These are phyloP conservation scores for Brachypodium distachyon DNA, from an alignment of 202 grass and related monocot genomes.

Conservation along the genomic window DNA sequence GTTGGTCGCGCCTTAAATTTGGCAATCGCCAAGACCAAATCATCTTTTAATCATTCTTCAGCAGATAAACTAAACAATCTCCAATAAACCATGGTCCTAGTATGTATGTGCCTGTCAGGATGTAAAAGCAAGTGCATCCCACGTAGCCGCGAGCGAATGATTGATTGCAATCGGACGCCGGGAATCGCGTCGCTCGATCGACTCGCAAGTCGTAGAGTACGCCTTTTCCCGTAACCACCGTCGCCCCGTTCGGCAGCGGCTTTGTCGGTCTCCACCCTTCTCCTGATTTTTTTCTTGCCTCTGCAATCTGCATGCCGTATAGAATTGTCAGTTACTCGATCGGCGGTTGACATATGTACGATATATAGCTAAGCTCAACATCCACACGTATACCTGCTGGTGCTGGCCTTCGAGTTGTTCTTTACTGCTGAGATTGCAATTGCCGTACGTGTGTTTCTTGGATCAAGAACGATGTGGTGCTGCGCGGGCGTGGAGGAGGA, in stretches of 20 bases:
- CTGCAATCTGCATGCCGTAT: not conserved
- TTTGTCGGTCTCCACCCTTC: not conserved
- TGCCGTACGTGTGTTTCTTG: not conserved
- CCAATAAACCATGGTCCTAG: not conserved
- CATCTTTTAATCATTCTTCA: not conserved
- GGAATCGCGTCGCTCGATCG: not conserved
- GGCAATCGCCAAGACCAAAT: not conserved
- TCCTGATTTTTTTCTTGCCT: not conserved
- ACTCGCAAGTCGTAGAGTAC: too few relatives aligned
- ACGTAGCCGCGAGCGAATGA: constrained; percentile 8
- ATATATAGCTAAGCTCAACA: not conserved
- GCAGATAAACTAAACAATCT: not conserved
- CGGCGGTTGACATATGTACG: not conserved
- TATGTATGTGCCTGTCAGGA: not conserved
- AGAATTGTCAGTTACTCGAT: not conserved
- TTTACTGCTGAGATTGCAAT: not conserved
- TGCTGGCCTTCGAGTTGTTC: not conserved
- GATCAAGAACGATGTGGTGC: constrained; percentile 58
- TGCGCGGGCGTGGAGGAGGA: constrained; percentile 45
- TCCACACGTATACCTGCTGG: too few relatives aligned
- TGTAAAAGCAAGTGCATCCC: not conserved
- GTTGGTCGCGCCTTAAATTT: not conserved
- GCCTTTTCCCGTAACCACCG: not conserved
- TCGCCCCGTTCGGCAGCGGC: too few relatives aligned
- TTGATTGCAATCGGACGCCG: not conserved